Conservation (phyloP, 495 filamentous ascomycete genomes). For the Xylaria palmicola region DNA sequence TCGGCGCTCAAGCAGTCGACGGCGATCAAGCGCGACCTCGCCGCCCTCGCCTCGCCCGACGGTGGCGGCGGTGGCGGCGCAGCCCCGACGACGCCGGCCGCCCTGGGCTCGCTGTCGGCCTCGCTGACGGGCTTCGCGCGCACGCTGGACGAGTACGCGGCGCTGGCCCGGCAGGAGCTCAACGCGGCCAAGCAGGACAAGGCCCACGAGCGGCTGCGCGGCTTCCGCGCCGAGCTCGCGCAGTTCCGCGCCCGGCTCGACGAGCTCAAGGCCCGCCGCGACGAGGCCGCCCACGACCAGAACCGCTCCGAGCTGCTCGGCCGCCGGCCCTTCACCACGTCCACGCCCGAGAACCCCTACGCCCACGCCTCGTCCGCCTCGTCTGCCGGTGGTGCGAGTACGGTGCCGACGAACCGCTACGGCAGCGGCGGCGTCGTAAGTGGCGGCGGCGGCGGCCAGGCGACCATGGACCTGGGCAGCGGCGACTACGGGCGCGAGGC, state of each 20-base stretch:
- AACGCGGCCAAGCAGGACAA: constrained; percentile 87
- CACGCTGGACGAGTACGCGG: constrained; percentile 90
- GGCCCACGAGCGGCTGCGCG: constrained; percentile 78
- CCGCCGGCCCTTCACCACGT: constrained; percentile 78
- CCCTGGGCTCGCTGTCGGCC: constrained; percentile 57
- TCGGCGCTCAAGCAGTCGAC: constrained; percentile 91
- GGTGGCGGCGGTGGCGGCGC: too few species aligned
- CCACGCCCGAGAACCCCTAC: constrained; percentile 96
- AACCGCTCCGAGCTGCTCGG: constrained; percentile 85
- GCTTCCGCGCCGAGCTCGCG: constrained; percentile 76
- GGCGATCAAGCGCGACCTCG: constrained; percentile 80
- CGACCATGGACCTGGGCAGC: constrained; percentile 52
- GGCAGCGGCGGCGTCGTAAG: constrained; percentile 35
- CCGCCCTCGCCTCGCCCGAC: constrained; percentile 63
- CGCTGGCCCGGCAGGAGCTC: constrained; percentile 81
- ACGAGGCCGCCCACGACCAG: constrained; percentile 69
- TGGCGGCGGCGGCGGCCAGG: constrained; percentile 44
- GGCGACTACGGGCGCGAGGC: constrained; percentile 67
- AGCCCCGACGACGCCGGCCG: constrained; percentile 36
- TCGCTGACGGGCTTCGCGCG: constrained; percentile 85
- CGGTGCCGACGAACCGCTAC: constrained; percentile 32
- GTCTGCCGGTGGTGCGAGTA: constrained; percentile 18
- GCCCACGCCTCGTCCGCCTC: constrained; percentile 49
- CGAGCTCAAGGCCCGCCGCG: constrained; percentile 67
- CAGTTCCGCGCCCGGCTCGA: constrained; percentile 79